Conservation (phyloP, 2,329 filamentous ascomycete species). For the Juglanconis juglandina region DNA sequence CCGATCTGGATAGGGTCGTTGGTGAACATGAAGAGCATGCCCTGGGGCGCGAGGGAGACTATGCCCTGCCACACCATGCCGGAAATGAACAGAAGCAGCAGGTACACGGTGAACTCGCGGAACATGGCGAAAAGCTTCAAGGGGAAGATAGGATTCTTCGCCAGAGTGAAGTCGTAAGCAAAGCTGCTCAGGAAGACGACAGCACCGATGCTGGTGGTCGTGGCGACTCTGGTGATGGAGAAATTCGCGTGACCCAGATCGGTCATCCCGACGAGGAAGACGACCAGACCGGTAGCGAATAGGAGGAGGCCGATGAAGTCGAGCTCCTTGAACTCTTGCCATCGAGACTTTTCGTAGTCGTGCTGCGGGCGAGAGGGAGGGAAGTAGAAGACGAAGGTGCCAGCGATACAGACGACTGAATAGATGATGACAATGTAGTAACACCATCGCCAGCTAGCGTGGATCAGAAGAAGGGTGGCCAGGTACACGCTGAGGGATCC, state of each 20-base stretch:
- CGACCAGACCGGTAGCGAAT: constrained; percentile 21
- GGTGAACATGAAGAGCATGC: constrained; percentile 30
- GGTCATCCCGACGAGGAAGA: constrained; percentile 23
- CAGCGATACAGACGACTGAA: constrained; percentile 22
- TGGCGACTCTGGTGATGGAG: constrained; percentile 17
- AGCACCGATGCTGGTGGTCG: constrained; percentile 22
- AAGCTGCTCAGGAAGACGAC: constrained; percentile 20
- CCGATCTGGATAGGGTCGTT: constrained; percentile 28
- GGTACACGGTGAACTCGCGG: constrained; percentile 28
- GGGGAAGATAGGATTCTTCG: constrained; percentile 25
- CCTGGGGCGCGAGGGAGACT: constrained; percentile 27
- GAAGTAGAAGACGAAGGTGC: constrained; percentile 26
- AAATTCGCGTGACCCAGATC: constrained; percentile 20
- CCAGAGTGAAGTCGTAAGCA: constrained; percentile 23
- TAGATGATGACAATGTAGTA: constrained; percentile 27
- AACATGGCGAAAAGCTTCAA: constrained; percentile 26
- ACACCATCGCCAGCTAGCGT: constrained; percentile 28
- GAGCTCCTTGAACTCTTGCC: constrained; percentile 28
- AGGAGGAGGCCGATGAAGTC: constrained; percentile 28
- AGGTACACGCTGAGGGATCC: constrained; percentile 25
- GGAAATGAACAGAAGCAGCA: constrained; percentile 29
- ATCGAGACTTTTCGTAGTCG: constrained; percentile 28
- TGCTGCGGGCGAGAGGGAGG: constrained; percentile 26
- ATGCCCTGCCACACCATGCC: constrained; percentile 24
- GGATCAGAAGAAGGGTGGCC: constrained; percentile 25